Evolutionary conservation across 805 yeast species (phyloP), one percentile per base, ranked within the genome.

Genomic region (Pichia deserticola): DNA sequence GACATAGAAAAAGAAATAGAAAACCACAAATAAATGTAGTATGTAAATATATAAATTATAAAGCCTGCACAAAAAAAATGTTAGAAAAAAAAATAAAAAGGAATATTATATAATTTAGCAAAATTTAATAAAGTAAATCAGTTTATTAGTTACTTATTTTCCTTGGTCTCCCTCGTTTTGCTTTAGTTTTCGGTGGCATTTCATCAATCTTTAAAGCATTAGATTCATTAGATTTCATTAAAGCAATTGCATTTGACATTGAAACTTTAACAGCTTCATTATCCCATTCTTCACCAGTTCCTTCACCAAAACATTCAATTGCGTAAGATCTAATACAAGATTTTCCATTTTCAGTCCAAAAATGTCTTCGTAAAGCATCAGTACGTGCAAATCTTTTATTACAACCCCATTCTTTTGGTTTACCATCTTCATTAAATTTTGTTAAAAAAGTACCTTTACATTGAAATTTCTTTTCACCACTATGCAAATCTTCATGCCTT

Each of bases 291-390:
- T 39, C 51, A 12, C 43, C 54, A 38, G 42, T 37, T n/a, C 43
- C 38, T 30, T 40, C 32, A 12, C 51, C 55, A 3, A 32, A 3
- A 11, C 50, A 36, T 5, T 47, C 50, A 2, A 43, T n/a, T 68
- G 82, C 75, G 53, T 84, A 68, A 0, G 87, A 86, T 47, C 77
- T 68, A 33, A 86, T 81, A 67, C 95, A 86, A 45, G 73, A 72
- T 68, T 82, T 80, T 5, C 93, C 93, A 34, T 85, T 79, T 57
- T 84, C 92, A 0, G 95, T 85, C 58, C 85, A 77, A 63, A 86
- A 85, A 66, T 86, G 95, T 57, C 93, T 72, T 6, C 87, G 79
- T 46, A 86, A 65, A 0, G 92, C 93, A 69, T 86, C 95, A 36
- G 87, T 79, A 56, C 95, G 67, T 5, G 90, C 92, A 69, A 86